Base-by-base conservation (phyloP, 805 yeast genomes). In the Yamadazyma kitorensis region DNA sequence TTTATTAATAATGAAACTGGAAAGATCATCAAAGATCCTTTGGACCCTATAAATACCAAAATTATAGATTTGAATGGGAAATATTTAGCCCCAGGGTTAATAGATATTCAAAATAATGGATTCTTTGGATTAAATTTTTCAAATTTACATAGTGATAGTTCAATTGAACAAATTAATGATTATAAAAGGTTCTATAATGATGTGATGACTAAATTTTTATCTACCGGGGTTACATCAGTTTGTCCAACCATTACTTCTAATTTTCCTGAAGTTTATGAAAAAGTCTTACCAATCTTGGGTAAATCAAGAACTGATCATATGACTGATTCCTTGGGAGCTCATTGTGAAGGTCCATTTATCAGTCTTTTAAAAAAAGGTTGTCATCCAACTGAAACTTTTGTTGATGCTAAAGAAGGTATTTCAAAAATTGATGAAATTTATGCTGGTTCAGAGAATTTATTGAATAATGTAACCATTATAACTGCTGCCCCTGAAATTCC, bases 171-270 rank as follows among this genome's bases (percentile, higher is more conserved):
- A 19, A 43, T 61, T 19, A 41, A 38, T 14, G 44, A 39, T 14
- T 74, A 65, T 44, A 47, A 52, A 24, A 41, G 49, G 15, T 60
- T 62, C 28, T 72, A 70, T 45, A 48, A 55, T 14, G 67, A 67
- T 34, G 71, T 67, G 23, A 68, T 72, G 76, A 50, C 59, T 27
- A 64, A 68, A 40, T 62, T 70, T 36, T 50, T 76, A 29, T 43
- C 61, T 27, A 72, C 78, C 9, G 82, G 82, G 8, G 77, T 72
- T 19, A 76, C 82, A 6, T 53, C 74, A 5, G 57, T 65, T 24
- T 76, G 82, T 49, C 82, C 82, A 11, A 76, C 82, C 4, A 61
- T 76, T 29, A 72, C 79, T 5, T 70, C 78, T 4, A 71, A 68
- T 24, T 68, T 66, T 44, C 69, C 73, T 5, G 64, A 68, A 30